Percentiles rank a stretch among this genome's conserved stretches.
Conservation (phyloP, 140 eudicot genomes). For the Cichorium intybus region DNA sequence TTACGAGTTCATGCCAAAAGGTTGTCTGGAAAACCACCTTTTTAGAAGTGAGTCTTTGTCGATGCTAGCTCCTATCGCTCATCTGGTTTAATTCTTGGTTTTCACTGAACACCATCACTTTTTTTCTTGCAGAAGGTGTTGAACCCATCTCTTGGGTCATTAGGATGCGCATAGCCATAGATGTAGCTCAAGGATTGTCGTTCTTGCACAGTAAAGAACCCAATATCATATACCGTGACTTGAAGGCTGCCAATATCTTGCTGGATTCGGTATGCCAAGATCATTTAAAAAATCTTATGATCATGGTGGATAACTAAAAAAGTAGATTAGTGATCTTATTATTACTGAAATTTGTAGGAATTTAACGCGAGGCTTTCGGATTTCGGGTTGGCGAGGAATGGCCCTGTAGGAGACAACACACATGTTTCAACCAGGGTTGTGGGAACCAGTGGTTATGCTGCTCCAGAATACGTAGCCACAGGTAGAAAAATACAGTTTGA, state of each 20-base stretch:
- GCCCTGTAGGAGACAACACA: conserved; percentile 79
- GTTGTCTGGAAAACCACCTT: conserved; percentile 68
- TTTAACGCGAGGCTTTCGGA: conserved; percentile 71
- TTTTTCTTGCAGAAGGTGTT: conserved; percentile 56
- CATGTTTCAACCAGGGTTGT: conserved; percentile 84
- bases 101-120: neutral
- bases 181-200: conserved; percentile 75
- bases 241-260: conserved; percentile 73
- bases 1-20: conserved; percentile 78
- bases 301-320: neutral
- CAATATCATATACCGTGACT: conserved; percentile 71
- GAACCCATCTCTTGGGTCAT: conserved; percentile 78
- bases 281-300: neutral
- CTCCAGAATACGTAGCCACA: conserved; percentile 84
- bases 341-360: conserved; percentile 41
- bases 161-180: conserved; percentile 68
- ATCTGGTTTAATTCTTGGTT: neutral
- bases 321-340: neutral
- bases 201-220: conserved; percentile 68
- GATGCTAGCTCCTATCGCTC: conserved; percentile 2
- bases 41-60: conserved; percentile 57
- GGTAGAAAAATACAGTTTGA: conserved; percentile 32
- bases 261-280: conserved; percentile 59
- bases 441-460: conserved; percentile 85
- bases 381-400: conserved; percentile 80